Conservation (phyloP, 2,329 filamentous ascomycete species). For the Alternaria burnsii region DNA sequence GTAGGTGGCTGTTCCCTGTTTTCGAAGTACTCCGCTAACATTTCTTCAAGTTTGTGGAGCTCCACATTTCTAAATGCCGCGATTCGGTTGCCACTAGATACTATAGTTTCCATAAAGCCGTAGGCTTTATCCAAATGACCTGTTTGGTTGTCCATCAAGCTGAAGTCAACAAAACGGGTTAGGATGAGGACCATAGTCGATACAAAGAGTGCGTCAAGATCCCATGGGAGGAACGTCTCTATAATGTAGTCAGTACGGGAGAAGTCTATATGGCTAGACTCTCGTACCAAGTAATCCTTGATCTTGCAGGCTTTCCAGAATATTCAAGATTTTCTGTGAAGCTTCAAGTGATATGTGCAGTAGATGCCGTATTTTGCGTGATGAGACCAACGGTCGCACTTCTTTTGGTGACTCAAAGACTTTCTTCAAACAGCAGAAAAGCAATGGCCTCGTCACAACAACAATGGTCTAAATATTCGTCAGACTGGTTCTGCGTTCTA, state of each 20-base stretch:
- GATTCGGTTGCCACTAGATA: conserved; percentile 57
- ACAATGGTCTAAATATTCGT: conserved; percentile 49
- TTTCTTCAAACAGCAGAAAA: conserved; percentile 56
- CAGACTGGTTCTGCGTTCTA: background rate
- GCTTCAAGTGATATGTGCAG: conserved; percentile 56
- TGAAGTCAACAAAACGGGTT: conserved; percentile 43
- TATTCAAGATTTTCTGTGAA: conserved; percentile 54
- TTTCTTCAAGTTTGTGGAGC: conserved; percentile 56
- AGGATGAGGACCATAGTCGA: conserved; percentile 56
- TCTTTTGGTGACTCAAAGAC: conserved; percentile 41
- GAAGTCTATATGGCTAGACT: background rate
- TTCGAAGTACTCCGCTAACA: conserved; percentile 45
- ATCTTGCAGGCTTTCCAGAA: conserved; percentile 56
- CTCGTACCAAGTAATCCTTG: conserved; percentile 58
- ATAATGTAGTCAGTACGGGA: background rate
- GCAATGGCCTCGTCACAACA: conserved; percentile 52
- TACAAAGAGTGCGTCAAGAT: conserved; percentile 57
- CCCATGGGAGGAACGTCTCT: conserved; percentile 62
- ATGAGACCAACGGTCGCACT: conserved; percentile 45
- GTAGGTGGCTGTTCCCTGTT: conserved; percentile 2
- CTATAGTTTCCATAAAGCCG: conserved; percentile 58
- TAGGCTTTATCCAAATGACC: conserved; percentile 56
- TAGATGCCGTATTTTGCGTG: conserved; percentile 50
- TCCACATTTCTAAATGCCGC: conserved; percentile 57
- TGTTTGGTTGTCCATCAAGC: conserved; percentile 45